phyloP scores from a whole-genome alignment of 768 basidiomycete genomes.

The Panellus pusillus region DNA sequence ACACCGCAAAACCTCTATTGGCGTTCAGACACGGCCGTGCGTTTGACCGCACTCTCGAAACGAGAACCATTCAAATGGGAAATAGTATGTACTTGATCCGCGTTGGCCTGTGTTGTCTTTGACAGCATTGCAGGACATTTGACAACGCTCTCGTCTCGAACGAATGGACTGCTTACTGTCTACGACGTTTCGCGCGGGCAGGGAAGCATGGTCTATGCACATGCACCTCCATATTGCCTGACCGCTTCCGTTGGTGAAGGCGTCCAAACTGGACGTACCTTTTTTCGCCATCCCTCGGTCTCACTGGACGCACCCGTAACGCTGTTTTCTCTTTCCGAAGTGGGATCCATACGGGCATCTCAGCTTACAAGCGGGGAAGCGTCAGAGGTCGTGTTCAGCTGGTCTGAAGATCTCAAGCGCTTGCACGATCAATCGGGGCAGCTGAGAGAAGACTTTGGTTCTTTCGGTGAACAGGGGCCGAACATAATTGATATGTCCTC shows the following conservation, averaged over 20 bases:
- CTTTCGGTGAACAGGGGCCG: conserved; percentile 44
- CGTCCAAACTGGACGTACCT: conserved; percentile 33
- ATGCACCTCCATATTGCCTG: conserved; percentile 47
- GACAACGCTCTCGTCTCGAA: conserved; percentile 60
- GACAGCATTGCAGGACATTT: conserved; percentile 38
- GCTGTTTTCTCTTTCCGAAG: conserved; percentile 48
- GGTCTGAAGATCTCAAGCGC: conserved; percentile 41
- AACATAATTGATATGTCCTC: conserved; percentile 48
- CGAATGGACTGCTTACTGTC: conserved; percentile 56
- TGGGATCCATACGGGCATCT: conserved; percentile 46
- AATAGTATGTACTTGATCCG: conserved; percentile 27
- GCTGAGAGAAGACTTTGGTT: conserved; percentile 39
- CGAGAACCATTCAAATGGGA: conserved; percentile 36
- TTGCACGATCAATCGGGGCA: conserved; percentile 31
- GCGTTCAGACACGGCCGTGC: conserved; percentile 61
- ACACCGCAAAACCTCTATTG: conserved; percentile 55
- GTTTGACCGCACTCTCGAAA: conserved; percentile 57
- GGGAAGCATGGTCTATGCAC: conserved; percentile 44
- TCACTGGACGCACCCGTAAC: conserved; percentile 27
- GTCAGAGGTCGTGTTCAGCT: conserved; percentile 28
- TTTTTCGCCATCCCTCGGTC: conserved; percentile 34
- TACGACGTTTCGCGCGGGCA: conserved; percentile 57
- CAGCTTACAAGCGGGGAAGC: conserved; percentile 32
- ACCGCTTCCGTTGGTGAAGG: conserved; percentile 24
- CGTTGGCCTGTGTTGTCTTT: background rate